A percentile compares a stretch with the other conserved stretches of the same genome.
Evolutionary conservation across 2,329 filamentous ascomycete species (phyloP).

Genomic region (Colletotrichum sp.): DNA sequence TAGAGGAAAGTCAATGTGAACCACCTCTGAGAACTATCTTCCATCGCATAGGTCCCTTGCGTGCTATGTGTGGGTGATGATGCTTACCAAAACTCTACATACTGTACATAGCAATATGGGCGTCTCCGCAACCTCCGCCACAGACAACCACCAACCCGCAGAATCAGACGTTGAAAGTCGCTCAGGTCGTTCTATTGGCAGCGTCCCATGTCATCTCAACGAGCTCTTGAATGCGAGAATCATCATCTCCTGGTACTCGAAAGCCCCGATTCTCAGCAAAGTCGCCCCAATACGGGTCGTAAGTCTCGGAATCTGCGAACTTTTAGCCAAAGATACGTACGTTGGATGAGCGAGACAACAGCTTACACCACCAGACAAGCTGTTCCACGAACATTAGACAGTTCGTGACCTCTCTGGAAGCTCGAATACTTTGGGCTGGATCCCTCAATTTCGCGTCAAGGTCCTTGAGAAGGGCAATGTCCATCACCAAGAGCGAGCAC

Average conservation of each 20-base stretch:
- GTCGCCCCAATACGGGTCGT: not conserved
- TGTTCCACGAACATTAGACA: not conserved
- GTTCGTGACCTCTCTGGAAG: not conserved
- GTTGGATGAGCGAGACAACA: not conserved
- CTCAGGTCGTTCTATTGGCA: not conserved
- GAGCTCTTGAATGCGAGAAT: not conserved
- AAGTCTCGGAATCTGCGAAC: not conserved
- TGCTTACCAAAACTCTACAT: no score
- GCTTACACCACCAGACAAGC: not conserved
- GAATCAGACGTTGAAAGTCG: not conserved
- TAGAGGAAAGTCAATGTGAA: no score
- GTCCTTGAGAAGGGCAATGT: not conserved
- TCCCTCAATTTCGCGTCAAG: not conserved
- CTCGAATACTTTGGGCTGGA: not conserved
- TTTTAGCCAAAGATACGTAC: not conserved
- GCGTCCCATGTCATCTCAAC: not conserved
- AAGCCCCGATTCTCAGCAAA: not conserved
- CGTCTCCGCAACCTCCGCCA: not conserved
- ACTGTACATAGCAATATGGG: not conserved
- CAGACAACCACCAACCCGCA: not conserved
- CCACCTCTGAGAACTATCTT: fast-evolving
- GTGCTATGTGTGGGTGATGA: no score
- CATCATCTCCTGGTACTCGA: not conserved
- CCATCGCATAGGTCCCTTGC: no score
- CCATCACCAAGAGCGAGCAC: not conserved